phyloP scores from a whole-genome alignment of 805 yeast species.

The Candida vartiovaarae region DNA sequence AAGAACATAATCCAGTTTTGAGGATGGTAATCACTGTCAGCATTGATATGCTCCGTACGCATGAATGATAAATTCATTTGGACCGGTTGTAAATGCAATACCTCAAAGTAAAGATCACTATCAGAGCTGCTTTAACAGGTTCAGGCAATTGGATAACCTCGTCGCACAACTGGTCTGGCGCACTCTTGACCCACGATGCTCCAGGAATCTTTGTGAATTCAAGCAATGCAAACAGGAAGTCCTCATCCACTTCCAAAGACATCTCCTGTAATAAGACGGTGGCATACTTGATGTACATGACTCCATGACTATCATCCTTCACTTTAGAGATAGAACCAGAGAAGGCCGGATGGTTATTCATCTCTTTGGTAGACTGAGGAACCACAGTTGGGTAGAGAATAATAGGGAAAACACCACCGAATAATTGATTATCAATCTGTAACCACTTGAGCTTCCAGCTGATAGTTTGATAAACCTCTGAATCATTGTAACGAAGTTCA shows the following conservation, averaged over 20 bases:
- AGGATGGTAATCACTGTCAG: slow-evolving; percentile 53
- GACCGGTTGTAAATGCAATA: slow-evolving; percentile 86
- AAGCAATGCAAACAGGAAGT: slow-evolving; percentile 72
- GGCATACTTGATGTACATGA: slow-evolving; percentile 83
- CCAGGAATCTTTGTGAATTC: slow-evolving; percentile 81
- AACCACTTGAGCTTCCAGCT: slow-evolving; percentile 87
- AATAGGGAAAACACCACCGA: slow-evolving; percentile 84
- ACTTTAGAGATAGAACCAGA: slow-evolving; percentile 80
- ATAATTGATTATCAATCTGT: slow-evolving; percentile 87
- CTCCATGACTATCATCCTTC: slow-evolving; percentile 88
- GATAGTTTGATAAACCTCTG: slow-evolving; percentile 75
- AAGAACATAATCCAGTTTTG: slow-evolving; percentile 69
- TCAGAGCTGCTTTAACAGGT: slow-evolving; percentile 50
- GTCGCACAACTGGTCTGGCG: slow-evolving; percentile 52
- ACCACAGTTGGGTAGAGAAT: slow-evolving; percentile 84
- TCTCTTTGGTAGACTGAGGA: slow-evolving; percentile 76
- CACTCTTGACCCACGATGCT: slow-evolving; percentile 56
- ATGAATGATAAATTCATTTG: slow-evolving; percentile 85
- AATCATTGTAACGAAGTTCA: slow-evolving; percentile 73
- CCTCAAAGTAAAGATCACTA: slow-evolving; percentile 84
- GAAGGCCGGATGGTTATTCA: slow-evolving; percentile 84
- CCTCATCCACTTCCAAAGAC: slow-evolving; percentile 91
- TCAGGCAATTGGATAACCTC: slow-evolving; percentile 61
- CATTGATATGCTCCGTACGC: slow-evolving; percentile 72
- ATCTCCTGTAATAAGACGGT: slow-evolving; percentile 84